phyloP scores from a whole-genome alignment of 345 rosid genomes.

The Eucalyptus marginata region DNA sequence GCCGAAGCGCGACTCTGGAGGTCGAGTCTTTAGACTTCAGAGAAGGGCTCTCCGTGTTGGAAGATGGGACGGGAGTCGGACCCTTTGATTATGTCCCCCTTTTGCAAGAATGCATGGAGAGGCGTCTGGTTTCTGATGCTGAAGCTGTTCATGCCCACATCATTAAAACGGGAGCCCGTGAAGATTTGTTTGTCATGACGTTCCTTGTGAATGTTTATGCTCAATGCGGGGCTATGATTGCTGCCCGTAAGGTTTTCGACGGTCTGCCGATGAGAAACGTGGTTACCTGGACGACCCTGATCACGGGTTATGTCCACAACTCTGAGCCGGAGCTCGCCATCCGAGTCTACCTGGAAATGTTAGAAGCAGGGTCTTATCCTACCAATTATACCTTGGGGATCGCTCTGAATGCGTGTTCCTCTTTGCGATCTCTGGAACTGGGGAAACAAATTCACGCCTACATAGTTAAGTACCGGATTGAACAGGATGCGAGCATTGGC shows the following conservation, averaged over 20 bases:
- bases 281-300: constrained; percentile 35
- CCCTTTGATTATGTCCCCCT: constrained; percentile 29
- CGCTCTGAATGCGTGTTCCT: constrained; percentile 35
- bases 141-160: constrained; percentile 35
- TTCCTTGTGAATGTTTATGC: constrained; percentile 38
- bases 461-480: constrained; percentile 26
- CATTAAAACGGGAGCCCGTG: constrained; percentile 23
- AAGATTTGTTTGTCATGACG: constrained; percentile 17
- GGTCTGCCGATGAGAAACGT: constrained; percentile 13
- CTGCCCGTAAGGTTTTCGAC: constrained; percentile 23
- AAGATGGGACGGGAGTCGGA: constrained; percentile 7
- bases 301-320: constrained; percentile 37
- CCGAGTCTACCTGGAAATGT: constrained; percentile 21
- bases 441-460: constrained; percentile 49
- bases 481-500: constrained; percentile 31
- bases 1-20: constrained; percentile 11
- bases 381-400: constrained; percentile 32
- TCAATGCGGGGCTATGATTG: constrained; percentile 25
- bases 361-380: constrained; percentile 30
- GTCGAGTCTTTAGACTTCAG: constrained; percentile 4
- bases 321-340: constrained; percentile 26
- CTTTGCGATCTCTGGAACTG: constrained; percentile 9
- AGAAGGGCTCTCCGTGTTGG: constrained; percentile 18
- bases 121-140: constrained; percentile 12
- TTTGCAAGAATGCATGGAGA: constrained; percentile 29